These are phyloP conservation scores for Petunia axillaris DNA, from an alignment of 257 asterid genomes.

Conservation along the genomic window DNA sequence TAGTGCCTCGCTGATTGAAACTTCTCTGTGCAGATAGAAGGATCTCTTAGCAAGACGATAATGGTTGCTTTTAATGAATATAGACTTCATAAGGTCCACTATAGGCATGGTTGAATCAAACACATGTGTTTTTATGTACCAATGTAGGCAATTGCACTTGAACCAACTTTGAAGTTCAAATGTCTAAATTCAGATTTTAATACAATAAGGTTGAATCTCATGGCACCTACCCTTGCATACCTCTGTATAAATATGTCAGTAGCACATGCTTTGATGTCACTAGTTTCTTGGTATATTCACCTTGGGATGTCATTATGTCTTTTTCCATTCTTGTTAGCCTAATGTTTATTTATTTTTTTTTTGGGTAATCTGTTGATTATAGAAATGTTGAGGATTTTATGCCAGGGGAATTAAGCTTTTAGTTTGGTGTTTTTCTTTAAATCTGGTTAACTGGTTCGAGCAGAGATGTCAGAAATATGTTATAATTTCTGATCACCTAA, in stretches of 20 bases:
- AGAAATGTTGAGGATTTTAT: no score
- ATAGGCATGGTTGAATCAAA: background rate
- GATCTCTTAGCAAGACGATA: background rate
- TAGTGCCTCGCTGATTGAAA: conserved; percentile 65
- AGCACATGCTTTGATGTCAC: no score
- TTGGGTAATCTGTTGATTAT: no score
- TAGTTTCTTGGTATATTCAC: no score
- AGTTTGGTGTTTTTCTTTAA: no score
- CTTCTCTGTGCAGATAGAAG: conserved; percentile 51
- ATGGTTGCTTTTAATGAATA: background rate
- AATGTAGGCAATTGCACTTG: background rate
- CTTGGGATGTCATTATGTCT: no score
- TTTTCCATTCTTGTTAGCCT: no score
- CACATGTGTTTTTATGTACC: background rate
- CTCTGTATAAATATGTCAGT: background rate
- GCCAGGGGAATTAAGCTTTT: no score
- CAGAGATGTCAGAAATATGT: no score
- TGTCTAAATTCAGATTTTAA: background rate
- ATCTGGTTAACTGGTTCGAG: no score
- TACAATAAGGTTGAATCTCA: background rate
- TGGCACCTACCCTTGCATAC: conserved; percentile 55
- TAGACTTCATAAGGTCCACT: background rate
- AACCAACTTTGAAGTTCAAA: background rate
- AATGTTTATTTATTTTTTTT: no score
- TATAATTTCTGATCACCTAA: no score